These are phyloP conservation scores for Cladochytrium replicatum DNA, from an alignment of 192 early-diverging fungal genomes.

Conservation along the genomic window DNA sequence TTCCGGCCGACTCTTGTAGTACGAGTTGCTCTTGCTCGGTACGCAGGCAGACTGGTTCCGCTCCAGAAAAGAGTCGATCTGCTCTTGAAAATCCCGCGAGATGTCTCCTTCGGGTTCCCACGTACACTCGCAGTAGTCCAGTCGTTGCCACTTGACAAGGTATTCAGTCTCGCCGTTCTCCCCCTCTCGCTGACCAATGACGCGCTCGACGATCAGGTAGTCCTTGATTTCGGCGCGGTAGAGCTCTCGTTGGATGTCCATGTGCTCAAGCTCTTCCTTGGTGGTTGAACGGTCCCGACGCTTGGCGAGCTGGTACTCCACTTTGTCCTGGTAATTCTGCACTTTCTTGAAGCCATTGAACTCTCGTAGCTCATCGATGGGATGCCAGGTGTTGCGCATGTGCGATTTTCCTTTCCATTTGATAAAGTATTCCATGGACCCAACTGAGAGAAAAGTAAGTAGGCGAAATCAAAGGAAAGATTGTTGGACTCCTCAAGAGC, in stretches of 20 bases:
- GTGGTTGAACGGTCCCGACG: constrained; percentile 59
- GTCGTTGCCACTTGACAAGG: constrained; percentile 82
- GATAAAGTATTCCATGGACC: constrained; percentile 64
- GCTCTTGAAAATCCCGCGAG: constrained; percentile 56
- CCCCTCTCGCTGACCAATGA: constrained; percentile 59
- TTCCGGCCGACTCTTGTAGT: constrained; percentile 52
- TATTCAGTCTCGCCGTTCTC: constrained; percentile 62
- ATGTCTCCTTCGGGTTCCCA: constrained; percentile 78
- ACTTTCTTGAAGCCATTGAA: constrained; percentile 84
- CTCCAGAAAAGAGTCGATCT: constrained; percentile 79
- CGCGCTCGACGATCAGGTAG: constrained; percentile 78
- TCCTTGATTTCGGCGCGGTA: constrained; percentile 70
- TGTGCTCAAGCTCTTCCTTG: constrained; percentile 82
- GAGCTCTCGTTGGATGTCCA: constrained; percentile 75
- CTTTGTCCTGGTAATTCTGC: constrained; percentile 68
- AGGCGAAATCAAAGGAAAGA: background rate
- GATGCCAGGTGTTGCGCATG: constrained; percentile 86
- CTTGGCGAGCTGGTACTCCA: constrained; percentile 46
- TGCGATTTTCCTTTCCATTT: constrained; percentile 93
- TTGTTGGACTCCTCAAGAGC: constrained; percentile 3
- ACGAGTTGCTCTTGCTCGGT: constrained; percentile 54
- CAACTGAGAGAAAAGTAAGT: constrained; percentile 34
- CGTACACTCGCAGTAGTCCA: constrained; percentile 80
- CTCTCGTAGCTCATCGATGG: constrained; percentile 46
- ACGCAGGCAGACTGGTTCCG: constrained; percentile 60